Evolutionary conservation across 306 rosid genomes (phyloP).

Genomic region (Castanea sativa): DNA sequence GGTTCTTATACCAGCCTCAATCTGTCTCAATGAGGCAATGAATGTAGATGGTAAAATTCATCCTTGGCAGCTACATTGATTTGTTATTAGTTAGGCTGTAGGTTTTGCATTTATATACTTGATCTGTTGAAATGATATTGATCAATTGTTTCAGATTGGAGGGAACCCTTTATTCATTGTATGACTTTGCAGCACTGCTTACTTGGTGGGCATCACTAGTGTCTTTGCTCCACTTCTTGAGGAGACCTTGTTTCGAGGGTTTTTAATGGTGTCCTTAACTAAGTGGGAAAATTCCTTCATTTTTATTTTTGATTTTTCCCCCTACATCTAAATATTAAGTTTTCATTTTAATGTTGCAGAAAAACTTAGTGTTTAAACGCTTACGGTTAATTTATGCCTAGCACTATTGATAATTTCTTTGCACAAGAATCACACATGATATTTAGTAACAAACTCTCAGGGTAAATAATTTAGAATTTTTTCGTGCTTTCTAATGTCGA

Average conservation of each 20-base stretch:
- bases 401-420: background rate
- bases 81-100: conserved; percentile 7
- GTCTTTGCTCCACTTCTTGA: conserved; percentile 93
- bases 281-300: conserved; percentile 58
- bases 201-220: conserved; percentile 84
- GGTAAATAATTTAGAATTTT: background rate
- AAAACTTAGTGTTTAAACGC: background rate
- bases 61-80: background rate
- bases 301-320: background rate
- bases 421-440: background rate
- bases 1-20: background rate
- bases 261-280: conserved; percentile 85
- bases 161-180: conserved; percentile 57
- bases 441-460: background rate
- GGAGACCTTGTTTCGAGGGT: conserved; percentile 88
- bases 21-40: background rate
- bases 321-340: background rate
- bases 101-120: conserved; percentile 7
- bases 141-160: conserved; percentile 58
- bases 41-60: background rate
- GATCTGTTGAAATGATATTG: conserved; percentile 7
- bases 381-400: background rate
- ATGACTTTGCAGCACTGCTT: conserved; percentile 69
- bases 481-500: background rate
- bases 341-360: background rate